Evolutionary conservation across 371 early-diverging fungal genomes (phyloP), one percentile per base, ranked within the genome.

Genomic region (Polyrhizophydium stewartii): DNA sequence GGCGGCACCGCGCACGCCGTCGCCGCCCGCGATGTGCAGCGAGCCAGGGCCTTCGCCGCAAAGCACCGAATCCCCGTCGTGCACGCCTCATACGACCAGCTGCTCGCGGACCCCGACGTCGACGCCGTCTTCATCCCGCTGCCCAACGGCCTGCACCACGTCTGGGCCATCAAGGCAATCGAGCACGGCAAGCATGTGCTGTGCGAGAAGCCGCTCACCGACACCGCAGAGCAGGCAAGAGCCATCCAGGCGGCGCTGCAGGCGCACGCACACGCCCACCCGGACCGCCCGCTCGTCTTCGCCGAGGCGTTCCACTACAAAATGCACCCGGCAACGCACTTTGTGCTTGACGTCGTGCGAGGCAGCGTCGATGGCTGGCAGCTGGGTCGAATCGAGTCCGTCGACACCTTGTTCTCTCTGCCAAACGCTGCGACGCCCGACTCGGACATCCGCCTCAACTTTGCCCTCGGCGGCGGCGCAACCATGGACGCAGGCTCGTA

Each of bases 61-160:
- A 62, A 68, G 47, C 56, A 71, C 57, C 66, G 63, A 21, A 76
- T 81, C 58, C 74, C 74, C 24, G 35, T 33, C 28, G 76, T 69
- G 0, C 65, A 69, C 43, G 64, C 53, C 13, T 55, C 72, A 1
- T 83, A 79, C 59, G 74, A 79, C 21, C 77, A 60, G 3, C 41
- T 81, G 22, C 58, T 81, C 47, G 53, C 38, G 30, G 73, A 74
- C 50, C 71, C 74, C 35, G 59, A 55, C 30, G 67, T 83, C 50
- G 77, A 81, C 45, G 79, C 74, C 28, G 74, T 81, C 41, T 81
- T 76, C 66, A 77, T 75, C 50, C 73, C 81, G 24, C 56, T 75
- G 1, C 81, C 83, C 2, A 81, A 76, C 56, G 68, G 72, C 2
- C 67, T 75, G 28, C 81, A 79, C 56, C 65, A 55, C 52, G 67